Evolutionary conservation across 2,329 filamentous ascomycete species (phyloP).

Genomic region (Aaosphaeria arxii): DNA sequence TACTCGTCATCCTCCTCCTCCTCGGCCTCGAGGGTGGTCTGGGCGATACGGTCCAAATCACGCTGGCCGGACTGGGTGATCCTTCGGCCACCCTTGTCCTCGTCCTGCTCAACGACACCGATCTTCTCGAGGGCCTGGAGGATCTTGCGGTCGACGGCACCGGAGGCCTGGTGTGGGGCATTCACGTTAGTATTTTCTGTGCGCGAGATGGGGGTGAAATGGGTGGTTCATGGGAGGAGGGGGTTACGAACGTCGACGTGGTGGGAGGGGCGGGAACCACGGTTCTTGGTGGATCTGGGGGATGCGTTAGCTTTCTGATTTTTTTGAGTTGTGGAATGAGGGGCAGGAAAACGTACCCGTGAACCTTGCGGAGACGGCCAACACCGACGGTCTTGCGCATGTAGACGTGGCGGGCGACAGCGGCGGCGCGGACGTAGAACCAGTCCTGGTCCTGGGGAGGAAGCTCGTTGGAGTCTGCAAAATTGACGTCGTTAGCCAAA

Average conservation of each 20-base stretch:
- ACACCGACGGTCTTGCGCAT: conserved; percentile 99
- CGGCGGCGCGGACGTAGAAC: conserved; percentile 85
- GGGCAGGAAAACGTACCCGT: conserved; percentile 51
- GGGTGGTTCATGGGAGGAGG: too few relatives aligned
- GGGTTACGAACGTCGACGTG: conserved; percentile 66
- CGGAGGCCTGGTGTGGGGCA: conserved; percentile 58
- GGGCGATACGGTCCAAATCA: conserved; percentile 81
- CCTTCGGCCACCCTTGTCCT: conserved; percentile 97
- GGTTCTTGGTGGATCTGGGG: conserved; percentile 76
- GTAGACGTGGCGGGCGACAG: conserved; percentile 97
- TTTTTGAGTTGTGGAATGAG: not conserved
- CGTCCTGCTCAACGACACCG: conserved; percentile 93
- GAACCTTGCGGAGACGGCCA: conserved; percentile 92
- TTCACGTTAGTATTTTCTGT: too few relatives aligned
- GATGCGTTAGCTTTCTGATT: not conserved
- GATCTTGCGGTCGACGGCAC: conserved; percentile 95
- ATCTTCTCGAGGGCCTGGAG: conserved; percentile 99
- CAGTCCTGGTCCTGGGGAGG: conserved; percentile 98
- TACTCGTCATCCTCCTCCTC: conserved; percentile 46
- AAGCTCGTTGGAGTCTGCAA: conserved; percentile 80
- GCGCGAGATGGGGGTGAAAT: too few relatives aligned
- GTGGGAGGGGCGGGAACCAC: conserved; percentile 83
- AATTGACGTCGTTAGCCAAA: conserved; percentile 9
- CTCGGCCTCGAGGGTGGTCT: conserved; percentile 51
- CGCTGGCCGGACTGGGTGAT: conserved; percentile 98